Evolutionary conservation across 345 rosid genomes (phyloP).

Genomic region (Draba incana): DNA sequence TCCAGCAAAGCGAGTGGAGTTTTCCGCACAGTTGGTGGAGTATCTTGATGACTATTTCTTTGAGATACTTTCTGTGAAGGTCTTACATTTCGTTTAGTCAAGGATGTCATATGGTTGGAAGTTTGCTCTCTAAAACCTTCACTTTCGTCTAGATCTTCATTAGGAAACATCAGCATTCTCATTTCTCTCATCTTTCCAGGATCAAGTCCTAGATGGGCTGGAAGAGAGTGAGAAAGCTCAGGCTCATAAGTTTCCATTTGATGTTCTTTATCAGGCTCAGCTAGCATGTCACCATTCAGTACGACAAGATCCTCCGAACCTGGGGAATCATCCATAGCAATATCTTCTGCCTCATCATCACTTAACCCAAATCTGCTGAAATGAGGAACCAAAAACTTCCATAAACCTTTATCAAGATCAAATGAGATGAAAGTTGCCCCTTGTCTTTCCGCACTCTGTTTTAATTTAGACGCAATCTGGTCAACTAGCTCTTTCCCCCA

Average conservation of each 20-base stretch:
- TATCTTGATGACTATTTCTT: constrained; percentile 54
- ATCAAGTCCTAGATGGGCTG: constrained; percentile 92
- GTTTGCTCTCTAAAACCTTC: constrained; percentile 47
- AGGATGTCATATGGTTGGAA: constrained; percentile 50
- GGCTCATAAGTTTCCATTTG: constrained; percentile 50
- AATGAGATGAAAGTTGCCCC: constrained; percentile 80
- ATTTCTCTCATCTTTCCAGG: constrained; percentile 83
- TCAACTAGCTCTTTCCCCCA: constrained; percentile 40
- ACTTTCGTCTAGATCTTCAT: constrained; percentile 57
- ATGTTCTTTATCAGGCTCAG: constrained; percentile 52
- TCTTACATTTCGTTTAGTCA: constrained; percentile 51
- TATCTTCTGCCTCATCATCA: constrained; percentile 95
- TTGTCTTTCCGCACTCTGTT: constrained; percentile 58
- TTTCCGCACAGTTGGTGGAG: constrained; percentile 58
- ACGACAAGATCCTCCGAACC: constrained; percentile 46
- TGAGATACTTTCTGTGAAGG: constrained; percentile 52
- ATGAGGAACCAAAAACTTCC: constrained; percentile 85
- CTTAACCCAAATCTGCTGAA: constrained; percentile 93
- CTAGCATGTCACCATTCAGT: constrained; percentile 50
- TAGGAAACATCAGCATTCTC: constrained; percentile 92
- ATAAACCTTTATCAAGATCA: constrained; percentile 57
- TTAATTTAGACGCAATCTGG: constrained; percentile 53
- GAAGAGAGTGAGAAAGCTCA: constrained; percentile 94
- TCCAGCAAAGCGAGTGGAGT: constrained; percentile 79
- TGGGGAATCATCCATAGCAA: constrained; percentile 64